phyloP scores from a whole-genome alignment of 495 filamentous ascomycete species.

The Aspergillus incahuasiensis region DNA sequence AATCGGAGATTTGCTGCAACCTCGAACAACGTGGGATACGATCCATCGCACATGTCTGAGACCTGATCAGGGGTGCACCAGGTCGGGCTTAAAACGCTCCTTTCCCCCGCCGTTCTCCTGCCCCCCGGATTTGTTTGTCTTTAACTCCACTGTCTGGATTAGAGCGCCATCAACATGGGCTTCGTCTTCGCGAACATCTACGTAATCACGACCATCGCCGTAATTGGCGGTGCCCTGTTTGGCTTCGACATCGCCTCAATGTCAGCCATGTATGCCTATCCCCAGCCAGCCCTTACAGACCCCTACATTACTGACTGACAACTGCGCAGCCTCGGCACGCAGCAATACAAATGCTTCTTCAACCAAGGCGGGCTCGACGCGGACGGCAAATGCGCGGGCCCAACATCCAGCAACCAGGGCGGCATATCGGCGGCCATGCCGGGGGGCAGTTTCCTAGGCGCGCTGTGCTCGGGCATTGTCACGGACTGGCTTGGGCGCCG shows the following conservation, averaged over 20 bases:
- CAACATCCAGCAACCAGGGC: slow-evolving; percentile 58
- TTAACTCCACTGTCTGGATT: no score
- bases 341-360: slow-evolving; percentile 65
- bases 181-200: slow-evolving; percentile 58
- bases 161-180: neutral
- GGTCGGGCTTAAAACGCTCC: no score
- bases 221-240: slow-evolving; percentile 48
- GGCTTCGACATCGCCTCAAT: slow-evolving; percentile 51
- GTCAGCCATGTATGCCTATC: slow-evolving; percentile 72
- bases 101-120: no score
- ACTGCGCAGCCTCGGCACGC: slow-evolving; percentile 61
- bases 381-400: slow-evolving; percentile 43
- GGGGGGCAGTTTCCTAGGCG: slow-evolving; percentile 54
- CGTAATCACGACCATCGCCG: slow-evolving; percentile 67
- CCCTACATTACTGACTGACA: no score
- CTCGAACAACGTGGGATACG: neutral
- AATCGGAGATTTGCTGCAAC: neutral
- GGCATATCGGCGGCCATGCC: slow-evolving; percentile 54
- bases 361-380: slow-evolving; percentile 44
- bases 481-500: slow-evolving; percentile 68
- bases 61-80: no score
- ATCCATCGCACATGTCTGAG: no score
- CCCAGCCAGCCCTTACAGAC: no score
- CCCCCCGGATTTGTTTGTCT: no score
- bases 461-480: slow-evolving; percentile 61